phyloP scores from a whole-genome alignment of 2,329 filamentous ascomycete genomes.

The Thelonectria discophora region DNA sequence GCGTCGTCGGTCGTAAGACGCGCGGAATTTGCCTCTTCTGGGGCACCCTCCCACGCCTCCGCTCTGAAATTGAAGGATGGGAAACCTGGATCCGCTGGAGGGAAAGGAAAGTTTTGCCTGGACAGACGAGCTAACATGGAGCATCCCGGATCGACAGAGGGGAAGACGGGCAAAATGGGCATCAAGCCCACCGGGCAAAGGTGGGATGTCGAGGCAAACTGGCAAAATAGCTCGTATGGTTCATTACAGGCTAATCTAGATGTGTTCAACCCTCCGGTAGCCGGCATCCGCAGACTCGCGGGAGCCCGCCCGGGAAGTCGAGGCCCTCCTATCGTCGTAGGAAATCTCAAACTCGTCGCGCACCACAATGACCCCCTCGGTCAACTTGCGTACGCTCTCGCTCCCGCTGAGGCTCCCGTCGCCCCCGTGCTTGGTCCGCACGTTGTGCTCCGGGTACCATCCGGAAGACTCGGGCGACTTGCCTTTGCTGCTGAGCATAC shows the following conservation, averaged over 20 bases:
- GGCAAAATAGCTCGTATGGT: background rate
- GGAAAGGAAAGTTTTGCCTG: background rate
- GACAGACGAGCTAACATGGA: background rate
- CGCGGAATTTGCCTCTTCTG: background rate
- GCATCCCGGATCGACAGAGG: background rate
- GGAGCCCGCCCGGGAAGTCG: conserved; percentile 27
- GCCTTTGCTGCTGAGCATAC: conserved; percentile 11
- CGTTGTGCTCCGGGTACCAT: conserved; percentile 32
- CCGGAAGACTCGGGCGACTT: conserved; percentile 10
- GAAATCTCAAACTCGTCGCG: conserved; percentile 37
- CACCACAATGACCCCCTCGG: conserved; percentile 35
- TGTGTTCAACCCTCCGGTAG: conserved; percentile 24
- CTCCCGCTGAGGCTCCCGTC: conserved; percentile 28
- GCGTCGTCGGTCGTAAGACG: background rate
- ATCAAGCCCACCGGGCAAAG: background rate
- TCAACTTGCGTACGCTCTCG: conserved; percentile 37
- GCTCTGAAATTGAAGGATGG: background rate
- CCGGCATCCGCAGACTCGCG: conserved; percentile 31
- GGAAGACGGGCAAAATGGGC: background rate
- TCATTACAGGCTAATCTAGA: background rate
- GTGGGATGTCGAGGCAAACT: background rate
- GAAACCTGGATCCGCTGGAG: background rate
- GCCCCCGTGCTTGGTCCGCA: conserved; percentile 8
- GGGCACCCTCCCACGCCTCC: background rate
- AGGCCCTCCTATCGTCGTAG: conserved; percentile 32